Conservation (phyloP, 257 asterid genomes). For the Plantago ovata region DNA sequence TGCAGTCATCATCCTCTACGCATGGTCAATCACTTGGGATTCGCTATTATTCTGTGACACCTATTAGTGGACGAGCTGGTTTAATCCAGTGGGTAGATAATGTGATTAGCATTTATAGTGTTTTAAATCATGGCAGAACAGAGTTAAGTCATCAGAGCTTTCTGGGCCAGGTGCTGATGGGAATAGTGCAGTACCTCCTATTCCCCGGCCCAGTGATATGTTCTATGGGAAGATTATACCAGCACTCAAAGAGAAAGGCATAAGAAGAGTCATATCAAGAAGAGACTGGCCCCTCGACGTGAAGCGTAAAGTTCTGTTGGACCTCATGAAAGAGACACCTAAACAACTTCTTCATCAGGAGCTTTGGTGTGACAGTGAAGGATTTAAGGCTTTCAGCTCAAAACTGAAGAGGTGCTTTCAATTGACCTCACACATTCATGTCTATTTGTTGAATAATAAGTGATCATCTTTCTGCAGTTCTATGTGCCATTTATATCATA, state of each 20-base stretch:
- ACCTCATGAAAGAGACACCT: slow-evolving; percentile 93
- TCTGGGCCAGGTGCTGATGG: slow-evolving; percentile 56
- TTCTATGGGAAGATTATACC: slow-evolving; percentile 96
- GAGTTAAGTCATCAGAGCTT: slow-evolving; percentile 70
- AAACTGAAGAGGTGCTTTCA: slow-evolving; percentile 71
- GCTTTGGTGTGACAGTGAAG: slow-evolving; percentile 98
- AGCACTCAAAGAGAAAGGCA: slow-evolving; percentile 98
- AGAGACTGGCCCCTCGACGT: slow-evolving; percentile 99
- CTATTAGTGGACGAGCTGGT: slow-evolving; percentile 98
- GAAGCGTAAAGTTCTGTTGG: slow-evolving; percentile 84
- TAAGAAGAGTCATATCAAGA: slow-evolving; percentile 91
- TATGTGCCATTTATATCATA: slow-evolving; percentile 21
- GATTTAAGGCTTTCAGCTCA: slow-evolving; percentile 87
- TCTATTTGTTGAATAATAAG: slow-evolving; percentile 11
- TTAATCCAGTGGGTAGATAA: slow-evolving; percentile 98
- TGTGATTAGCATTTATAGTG: slow-evolving; percentile 82
- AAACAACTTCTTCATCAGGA: slow-evolving; percentile 95
- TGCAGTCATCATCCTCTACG: slow-evolving; percentile 70
- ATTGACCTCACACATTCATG: slow-evolving; percentile 13
- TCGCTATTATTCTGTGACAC: slow-evolving; percentile 94
- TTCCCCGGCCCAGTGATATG: slow-evolving; percentile 98
- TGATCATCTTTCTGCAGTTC: slow-evolving; percentile 11
- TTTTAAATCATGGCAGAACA: slow-evolving; percentile 94
- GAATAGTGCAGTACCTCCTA: slow-evolving; percentile 58
- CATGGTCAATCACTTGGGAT: slow-evolving; percentile 68